phyloP scores from a whole-genome alignment of 441 rosid genomes.

The Mallotus repandus region DNA sequence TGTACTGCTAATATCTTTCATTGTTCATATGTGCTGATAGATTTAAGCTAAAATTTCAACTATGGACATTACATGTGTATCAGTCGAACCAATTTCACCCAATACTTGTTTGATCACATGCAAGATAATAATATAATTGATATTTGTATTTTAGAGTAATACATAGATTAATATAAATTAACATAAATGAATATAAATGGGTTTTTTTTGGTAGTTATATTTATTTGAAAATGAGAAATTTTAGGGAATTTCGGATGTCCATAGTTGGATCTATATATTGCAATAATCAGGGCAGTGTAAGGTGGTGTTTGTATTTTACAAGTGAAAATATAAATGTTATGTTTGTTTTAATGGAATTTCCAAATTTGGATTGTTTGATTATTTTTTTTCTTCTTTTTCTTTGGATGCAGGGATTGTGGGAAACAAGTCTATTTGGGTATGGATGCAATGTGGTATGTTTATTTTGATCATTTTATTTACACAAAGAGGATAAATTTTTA shows the following conservation, averaged over 20 bases:
- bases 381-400: slow-evolving; percentile 12
- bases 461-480: slow-evolving; percentile 11
- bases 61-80: background rate
- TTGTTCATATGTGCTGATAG: no score
- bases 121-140: background rate
- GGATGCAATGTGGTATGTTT: slow-evolving; percentile 19
- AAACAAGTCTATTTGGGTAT: slow-evolving; percentile 95
- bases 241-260: no score
- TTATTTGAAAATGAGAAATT: no score
- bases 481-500: background rate
- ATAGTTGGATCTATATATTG: slow-evolving; percentile 5
- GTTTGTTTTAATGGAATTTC: slow-evolving; percentile 9
- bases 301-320: background rate
- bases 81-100: background rate
- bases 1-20: no score
- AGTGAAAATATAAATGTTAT: background rate
- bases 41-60: background rate
- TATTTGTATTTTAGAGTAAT: background rate
- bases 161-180: no score
- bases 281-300: background rate
- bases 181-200: background rate
- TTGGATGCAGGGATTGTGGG: slow-evolving; percentile 79
- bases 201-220: no score
- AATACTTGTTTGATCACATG: background rate
- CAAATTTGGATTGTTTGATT: slow-evolving; percentile 3